Evolutionary conservation across 2,329 filamentous ascomycete genomes (phyloP).

Genomic region (Ceratocystis papillata): DNA sequence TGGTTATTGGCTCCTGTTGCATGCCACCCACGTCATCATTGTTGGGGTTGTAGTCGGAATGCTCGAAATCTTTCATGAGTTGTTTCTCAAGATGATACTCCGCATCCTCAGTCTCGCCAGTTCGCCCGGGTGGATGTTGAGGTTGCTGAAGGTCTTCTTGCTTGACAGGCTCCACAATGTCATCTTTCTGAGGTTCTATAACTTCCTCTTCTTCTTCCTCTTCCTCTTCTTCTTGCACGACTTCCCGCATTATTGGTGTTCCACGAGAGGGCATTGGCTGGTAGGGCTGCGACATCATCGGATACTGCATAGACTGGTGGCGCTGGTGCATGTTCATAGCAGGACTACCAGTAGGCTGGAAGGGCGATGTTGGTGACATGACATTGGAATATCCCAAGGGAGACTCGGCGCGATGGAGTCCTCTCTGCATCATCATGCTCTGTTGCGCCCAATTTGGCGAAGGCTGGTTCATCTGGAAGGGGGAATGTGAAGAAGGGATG

Average conservation of each 20-base stretch:
- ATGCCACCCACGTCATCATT: constrained; percentile 33
- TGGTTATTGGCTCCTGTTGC: constrained; percentile 23
- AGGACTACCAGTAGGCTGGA: constrained; percentile 35
- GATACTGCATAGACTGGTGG: constrained; percentile 50
- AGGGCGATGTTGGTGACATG: constrained; percentile 54
- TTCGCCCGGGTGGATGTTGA: constrained; percentile 55
- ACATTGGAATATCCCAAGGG: constrained; percentile 51
- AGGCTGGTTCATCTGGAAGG: constrained; percentile 56
- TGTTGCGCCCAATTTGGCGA: constrained; percentile 52
- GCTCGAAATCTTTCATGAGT: constrained; percentile 65
- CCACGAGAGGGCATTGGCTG: constrained; percentile 45
- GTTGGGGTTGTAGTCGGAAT: constrained; percentile 64
- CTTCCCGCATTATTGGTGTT: constrained; percentile 56
- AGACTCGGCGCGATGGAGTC: constrained; percentile 48
- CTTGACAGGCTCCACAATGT: constrained; percentile 29
- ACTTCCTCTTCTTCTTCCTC: constrained; percentile 26
- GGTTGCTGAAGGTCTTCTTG: constrained; percentile 41
- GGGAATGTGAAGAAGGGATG: constrained; percentile 51
- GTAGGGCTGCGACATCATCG: constrained; percentile 40
- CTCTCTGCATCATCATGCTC: constrained; percentile 45
- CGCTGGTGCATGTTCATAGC: constrained; percentile 42
- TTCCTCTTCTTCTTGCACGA: constrained; percentile 53
- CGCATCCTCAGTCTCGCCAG: constrained; percentile 60
- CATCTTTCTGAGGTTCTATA: background rate
- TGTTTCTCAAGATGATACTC: constrained; percentile 77